Evolutionary conservation across 2,329 filamentous ascomycete species (phyloP), one percentile per base, ranked within the genome.

Genomic region (Arachnomyces sp.): DNA sequence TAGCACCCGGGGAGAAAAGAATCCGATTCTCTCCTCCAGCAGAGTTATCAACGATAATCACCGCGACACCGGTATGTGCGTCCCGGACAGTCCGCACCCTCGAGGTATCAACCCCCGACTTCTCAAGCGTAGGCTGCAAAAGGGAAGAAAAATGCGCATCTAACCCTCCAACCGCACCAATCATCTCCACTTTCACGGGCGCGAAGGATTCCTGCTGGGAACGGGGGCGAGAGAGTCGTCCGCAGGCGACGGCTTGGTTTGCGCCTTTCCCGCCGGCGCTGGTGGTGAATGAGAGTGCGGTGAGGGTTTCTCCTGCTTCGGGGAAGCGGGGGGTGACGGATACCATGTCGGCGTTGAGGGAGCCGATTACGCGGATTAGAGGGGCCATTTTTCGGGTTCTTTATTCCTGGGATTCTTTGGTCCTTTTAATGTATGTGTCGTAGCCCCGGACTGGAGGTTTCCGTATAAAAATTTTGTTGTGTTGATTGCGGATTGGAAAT

Each of bases 181-280:
- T 64, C 82, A 90, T 88, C 54, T 75, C 70, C 30, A 89, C 75
- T 3, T 64, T 53, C 25, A 72, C 58, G 12, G 16, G 12, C 15
- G 46, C n/a, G 15, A 47, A 34, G 12, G 45, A 3, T 16, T 43
- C 13, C 42, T 38, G 39, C 33, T 36, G 14, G 28, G 57, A 50
- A 28, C 67, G 69, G 18, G 71, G 56, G 35, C 82, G 76, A 1
- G 85, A 92, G 37, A 93, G 76, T 47, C 90, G 84, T 37, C 82
- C 84, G 65, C 83, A 88, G 16, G 88, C 87, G 41, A 94, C 84
- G 44, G 88, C 89, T 68, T 96, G 90, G 69, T 96, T 96, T 45
- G 89, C 88, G 48, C 90, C 90, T 67, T 98, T 98, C 42, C 92
- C 90, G 53, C 90, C 92, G 20, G 84, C 81, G 32, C 84, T 88